Evolutionary conservation across 257 asterid species (phyloP), one percentile per base, ranked within the genome.

Genomic region (Jaltomata sinuosa): DNA sequence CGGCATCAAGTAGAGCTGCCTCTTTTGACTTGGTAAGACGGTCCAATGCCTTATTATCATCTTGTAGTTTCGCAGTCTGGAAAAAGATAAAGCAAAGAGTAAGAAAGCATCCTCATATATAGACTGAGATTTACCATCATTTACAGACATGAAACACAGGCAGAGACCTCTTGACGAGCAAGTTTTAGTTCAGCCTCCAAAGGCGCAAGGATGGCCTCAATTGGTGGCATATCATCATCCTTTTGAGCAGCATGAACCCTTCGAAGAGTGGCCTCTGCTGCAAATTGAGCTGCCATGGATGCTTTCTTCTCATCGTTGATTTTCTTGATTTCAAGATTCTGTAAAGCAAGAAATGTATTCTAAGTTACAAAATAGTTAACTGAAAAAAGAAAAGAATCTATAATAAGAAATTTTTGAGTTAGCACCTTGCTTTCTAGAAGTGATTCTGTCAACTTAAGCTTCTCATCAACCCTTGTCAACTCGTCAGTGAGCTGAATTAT

Each of bases 221-320:
- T 94, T 21, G 99, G 99, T 87, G 99, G 98, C 97, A 96, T 96
- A 82, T 96, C 99, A 85, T 96, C 99, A 83, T 96, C 99, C 88
- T 96, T 96, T 84, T 96, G 97, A 85, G 95, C 97, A 84, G 95
- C 94, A 86, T 96, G 99, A 78, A 96, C 99, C 89, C 99, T 92
- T 21, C 99, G 92, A 89, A 96, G 97, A 69, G 98, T 96, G 83
- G 99, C 99, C 87, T 96, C 99, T 36, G 99, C 99, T 25, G 99
- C 99, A 92, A 96, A 96, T 85, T 96, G 99, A 83, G 98, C 99
- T 61, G 97, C 97, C 99, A 96, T 93, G 77, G 99, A 94, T 52
- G 99, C 94, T 94, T 91, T 96, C 92, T 96, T 96, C 77, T 96
- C 99, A 90, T 96, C 99, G 85, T 91, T 96, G 64, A 96, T 92